These are phyloP conservation scores for Clonostachys sp. DNA, from an alignment of 2,329 filamentous ascomycete species.

Conservation along the genomic window DNA sequence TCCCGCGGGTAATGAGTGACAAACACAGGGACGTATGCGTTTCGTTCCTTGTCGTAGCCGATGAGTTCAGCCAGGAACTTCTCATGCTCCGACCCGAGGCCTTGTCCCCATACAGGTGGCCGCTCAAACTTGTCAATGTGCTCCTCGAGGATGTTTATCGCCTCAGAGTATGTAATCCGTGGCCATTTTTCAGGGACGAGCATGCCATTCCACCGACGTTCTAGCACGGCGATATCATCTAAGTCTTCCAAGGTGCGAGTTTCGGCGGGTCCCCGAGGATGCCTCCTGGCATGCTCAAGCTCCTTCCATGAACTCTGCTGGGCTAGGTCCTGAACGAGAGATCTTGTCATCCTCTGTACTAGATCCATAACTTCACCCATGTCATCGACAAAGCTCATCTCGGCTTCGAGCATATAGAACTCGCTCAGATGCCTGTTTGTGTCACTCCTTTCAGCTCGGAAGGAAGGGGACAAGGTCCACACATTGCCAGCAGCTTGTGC, in stretches of 20 bases:
- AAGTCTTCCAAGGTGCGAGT: slow-evolving; percentile 36
- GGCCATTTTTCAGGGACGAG: slow-evolving; percentile 57
- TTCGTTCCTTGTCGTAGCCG: slow-evolving; percentile 41
- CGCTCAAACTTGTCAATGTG: slow-evolving; percentile 62
- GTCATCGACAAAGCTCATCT: slow-evolving; percentile 72
- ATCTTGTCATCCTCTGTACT: slow-evolving; percentile 73
- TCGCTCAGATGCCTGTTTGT: slow-evolving; percentile 92
- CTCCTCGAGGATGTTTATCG: slow-evolving; percentile 63
- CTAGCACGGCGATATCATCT: slow-evolving; percentile 41
- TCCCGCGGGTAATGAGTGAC: slow-evolving; percentile 87
- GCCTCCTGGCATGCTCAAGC: slow-evolving; percentile 26
- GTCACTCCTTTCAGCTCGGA: slow-evolving; percentile 89
- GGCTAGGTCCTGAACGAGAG: slow-evolving; percentile 33
- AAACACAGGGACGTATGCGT: slow-evolving; percentile 66
- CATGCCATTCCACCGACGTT: slow-evolving; percentile 69
- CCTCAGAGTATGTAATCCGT: slow-evolving; percentile 76
- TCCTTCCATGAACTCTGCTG: slow-evolving; percentile 34
- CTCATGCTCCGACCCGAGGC: slow-evolving; percentile 89
- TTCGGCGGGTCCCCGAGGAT: slow-evolving; percentile 19
- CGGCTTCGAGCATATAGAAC: slow-evolving; percentile 97
- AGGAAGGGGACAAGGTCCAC: slow-evolving; percentile 91
- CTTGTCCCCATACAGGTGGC: slow-evolving; percentile 64
- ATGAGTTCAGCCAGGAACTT: slow-evolving; percentile 72
- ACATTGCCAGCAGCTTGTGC: slow-evolving; percentile 85
- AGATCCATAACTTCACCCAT: slow-evolving; percentile 70